These are phyloP conservation scores for Biancaea sappan DNA, from an alignment of 306 rosid species.

Conservation along the genomic window DNA sequence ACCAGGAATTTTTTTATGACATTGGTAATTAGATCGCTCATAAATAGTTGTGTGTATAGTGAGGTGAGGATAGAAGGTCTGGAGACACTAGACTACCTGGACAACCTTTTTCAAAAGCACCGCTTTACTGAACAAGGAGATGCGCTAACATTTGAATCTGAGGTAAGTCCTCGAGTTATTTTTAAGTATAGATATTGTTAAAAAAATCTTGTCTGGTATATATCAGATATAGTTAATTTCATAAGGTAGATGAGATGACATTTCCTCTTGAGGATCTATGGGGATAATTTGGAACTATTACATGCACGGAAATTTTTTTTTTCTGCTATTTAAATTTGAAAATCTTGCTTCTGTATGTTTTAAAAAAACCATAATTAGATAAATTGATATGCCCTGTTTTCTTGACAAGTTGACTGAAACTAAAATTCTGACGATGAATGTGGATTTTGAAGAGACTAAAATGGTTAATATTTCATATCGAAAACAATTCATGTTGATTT, in stretches of 20 bases:
- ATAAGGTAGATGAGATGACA: background rate
- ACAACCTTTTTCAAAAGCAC: conserved; percentile 72
- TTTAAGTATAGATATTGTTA: background rate
- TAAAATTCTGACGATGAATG: background rate
- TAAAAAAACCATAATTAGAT: background rate
- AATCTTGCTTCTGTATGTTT: background rate
- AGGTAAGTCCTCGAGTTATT: conserved; percentile 50
- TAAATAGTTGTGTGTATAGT: conserved; percentile 42
- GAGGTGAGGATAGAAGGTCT: conserved; percentile 93
- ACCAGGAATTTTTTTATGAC: background rate
- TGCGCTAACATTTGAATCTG: conserved; percentile 86
- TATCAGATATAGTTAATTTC: background rate
- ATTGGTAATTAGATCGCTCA: conserved; percentile 17
- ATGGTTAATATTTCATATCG: background rate
- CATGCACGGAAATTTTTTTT: background rate
- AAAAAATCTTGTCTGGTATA: background rate
- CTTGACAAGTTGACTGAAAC: background rate
- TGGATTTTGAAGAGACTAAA: background rate
- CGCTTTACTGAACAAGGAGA: conserved; percentile 96
- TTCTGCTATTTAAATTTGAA: background rate
- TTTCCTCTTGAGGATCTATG: background rate
- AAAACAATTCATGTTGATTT: background rate
- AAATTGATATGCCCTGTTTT: background rate
- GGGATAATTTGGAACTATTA: background rate
- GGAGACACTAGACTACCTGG: conserved; percentile 87